Evolutionary conservation across 768 basidiomycete species (phyloP).

Genomic region (Mycena crocata): DNA sequence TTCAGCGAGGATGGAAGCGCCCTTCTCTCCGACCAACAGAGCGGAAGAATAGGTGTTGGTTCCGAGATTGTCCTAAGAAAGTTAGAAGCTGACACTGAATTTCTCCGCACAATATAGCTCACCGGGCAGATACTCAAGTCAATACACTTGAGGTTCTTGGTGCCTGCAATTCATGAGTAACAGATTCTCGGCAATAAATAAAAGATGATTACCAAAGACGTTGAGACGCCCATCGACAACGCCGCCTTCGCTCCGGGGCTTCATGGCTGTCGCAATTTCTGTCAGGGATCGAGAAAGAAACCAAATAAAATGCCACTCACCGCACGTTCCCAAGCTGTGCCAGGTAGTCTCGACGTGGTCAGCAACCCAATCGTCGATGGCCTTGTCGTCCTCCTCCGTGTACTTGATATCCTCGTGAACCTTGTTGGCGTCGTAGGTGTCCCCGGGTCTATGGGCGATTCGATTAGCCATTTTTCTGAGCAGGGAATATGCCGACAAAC

Average conservation of each 20-base stretch:
- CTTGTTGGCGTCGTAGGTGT: constrained; percentile 64
- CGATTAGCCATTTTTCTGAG: background rate
- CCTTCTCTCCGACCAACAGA: constrained; percentile 77
- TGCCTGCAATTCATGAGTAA: constrained; percentile 46
- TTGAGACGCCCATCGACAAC: constrained; percentile 73
- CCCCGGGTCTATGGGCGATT: constrained; percentile 54
- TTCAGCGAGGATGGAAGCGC: constrained; percentile 68
- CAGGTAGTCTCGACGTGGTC: constrained; percentile 84
- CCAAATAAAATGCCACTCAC: constrained; percentile 39
- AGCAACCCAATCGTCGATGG: constrained; percentile 70
- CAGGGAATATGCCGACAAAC: constrained; percentile 35
- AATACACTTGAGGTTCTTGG: constrained; percentile 73
- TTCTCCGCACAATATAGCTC: constrained; percentile 36
- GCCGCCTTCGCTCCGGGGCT: constrained; percentile 72
- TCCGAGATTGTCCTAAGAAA: constrained; percentile 69
- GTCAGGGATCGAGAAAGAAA: background rate
- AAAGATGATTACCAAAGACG: constrained; percentile 56
- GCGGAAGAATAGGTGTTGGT: constrained; percentile 82
- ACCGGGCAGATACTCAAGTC: constrained; percentile 82
- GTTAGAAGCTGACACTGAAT: background rate
- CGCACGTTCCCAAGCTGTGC: constrained; percentile 72
- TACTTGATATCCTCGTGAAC: constrained; percentile 76
- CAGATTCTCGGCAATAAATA: background rate
- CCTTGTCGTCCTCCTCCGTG: constrained; percentile 74
- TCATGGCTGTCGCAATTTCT: constrained; percentile 61